Percentiles rank a stretch among this genome's conserved stretches.
phyloP scores from a whole-genome alignment of 371 early-diverging fungal genomes.

The Mucor velutinosus region DNA sequence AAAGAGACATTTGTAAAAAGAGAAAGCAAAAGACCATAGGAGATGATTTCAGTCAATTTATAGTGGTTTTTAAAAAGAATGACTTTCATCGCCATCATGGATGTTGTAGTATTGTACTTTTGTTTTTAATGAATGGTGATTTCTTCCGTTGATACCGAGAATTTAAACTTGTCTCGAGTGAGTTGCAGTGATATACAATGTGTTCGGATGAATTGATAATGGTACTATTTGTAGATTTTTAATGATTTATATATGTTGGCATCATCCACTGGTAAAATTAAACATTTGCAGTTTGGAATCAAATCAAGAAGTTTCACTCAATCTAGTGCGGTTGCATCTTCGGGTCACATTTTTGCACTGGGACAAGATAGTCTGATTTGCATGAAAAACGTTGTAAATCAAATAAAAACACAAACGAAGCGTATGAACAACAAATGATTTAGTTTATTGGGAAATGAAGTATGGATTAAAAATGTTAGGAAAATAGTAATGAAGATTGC shows the following conservation, averaged over 20 bases:
- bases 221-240: conserved; percentile 9
- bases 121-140: conserved; percentile 12
- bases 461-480: neutral
- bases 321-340: neutral
- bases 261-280: neutral
- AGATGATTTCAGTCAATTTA: conserved; percentile 2
- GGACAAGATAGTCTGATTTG: neutral
- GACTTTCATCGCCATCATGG: conserved; percentile 10
- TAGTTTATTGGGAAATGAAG: neutral
- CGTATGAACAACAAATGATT: neutral
- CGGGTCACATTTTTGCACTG: neutral
- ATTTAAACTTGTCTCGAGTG: neutral
- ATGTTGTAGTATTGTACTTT: conserved; percentile 8
- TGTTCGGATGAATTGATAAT: conserved; percentile 18
- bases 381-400: neutral
- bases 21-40: neutral
- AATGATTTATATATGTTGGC: conserved; percentile 4
- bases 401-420: neutral
- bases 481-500: neutral
- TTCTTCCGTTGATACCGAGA: conserved; percentile 9
- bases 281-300: neutral
- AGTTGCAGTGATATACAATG: neutral
- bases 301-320: neutral
- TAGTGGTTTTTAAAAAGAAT: conserved; percentile 1
- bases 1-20: conserved; percentile 12